These are phyloP conservation scores for Pseudogymnoascus sp. DNA, from an alignment of 2,329 filamentous ascomycete genomes.

Conservation along the genomic window DNA sequence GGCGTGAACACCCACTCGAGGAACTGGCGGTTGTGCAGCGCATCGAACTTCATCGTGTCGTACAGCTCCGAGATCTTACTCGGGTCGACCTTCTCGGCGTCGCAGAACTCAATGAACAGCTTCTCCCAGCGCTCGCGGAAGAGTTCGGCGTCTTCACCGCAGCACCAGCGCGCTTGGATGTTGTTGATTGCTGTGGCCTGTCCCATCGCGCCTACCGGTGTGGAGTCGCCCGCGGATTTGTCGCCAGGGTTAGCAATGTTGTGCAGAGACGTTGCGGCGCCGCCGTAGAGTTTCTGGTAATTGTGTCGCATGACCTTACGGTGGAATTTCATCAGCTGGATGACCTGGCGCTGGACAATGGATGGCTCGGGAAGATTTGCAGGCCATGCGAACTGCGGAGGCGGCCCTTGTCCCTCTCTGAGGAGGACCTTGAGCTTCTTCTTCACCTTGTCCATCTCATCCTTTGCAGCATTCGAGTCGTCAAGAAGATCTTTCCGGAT, in stretches of 20 bases:
- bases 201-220: slow-evolving; percentile 43
- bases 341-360: slow-evolving; percentile 82
- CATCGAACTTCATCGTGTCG: slow-evolving; percentile 99
- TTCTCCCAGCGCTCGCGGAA: slow-evolving; percentile 99
- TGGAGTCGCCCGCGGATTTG: slow-evolving; percentile 32
- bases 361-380: slow-evolving; percentile 90
- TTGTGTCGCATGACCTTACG: slow-evolving; percentile 92
- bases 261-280: slow-evolving; percentile 55
- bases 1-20: slow-evolving; percentile 97
- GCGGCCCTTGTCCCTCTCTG: slow-evolving; percentile 85
- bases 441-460: slow-evolving; percentile 99
- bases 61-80: slow-evolving; percentile 98
- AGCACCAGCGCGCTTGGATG: slow-evolving; percentile 92
- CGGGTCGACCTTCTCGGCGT: slow-evolving; percentile 95
- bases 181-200: slow-evolving; percentile 55
- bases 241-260: slow-evolving; percentile 44
- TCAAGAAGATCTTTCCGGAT: slow-evolving; percentile 92
- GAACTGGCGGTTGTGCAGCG: slow-evolving; percentile 91
- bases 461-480: slow-evolving; percentile 96
- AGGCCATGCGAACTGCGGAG: slow-evolving; percentile 97
- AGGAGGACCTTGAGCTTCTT: slow-evolving; percentile 95
- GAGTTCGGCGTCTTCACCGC: slow-evolving; percentile 85
- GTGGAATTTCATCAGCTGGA: slow-evolving; percentile 97
- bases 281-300: slow-evolving; percentile 68
- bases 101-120: slow-evolving; percentile 90